Conservation (phyloP, 225 moss, liverwort and hornwort genomes). For the Rhytidiadelphus loreus region DNA sequence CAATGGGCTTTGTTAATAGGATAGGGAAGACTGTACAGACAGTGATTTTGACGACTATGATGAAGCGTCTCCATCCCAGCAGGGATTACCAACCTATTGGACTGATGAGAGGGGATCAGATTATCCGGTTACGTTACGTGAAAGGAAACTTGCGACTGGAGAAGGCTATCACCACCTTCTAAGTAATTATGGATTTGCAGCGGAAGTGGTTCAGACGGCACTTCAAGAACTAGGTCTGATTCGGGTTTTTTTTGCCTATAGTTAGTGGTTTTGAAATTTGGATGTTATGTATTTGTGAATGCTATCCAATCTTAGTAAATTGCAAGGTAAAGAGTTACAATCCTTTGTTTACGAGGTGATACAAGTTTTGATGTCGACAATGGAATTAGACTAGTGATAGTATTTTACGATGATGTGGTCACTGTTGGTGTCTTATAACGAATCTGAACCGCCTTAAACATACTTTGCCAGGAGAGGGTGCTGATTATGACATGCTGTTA, state of each 20-base stretch:
- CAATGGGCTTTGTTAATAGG: constrained; percentile 2
- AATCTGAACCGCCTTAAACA: neutral
- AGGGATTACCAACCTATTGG: neutral
- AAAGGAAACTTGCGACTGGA: neutral
- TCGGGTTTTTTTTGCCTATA: neutral
- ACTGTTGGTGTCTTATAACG: neutral
- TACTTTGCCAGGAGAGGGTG: constrained; percentile 16
- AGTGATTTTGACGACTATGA: constrained; percentile 3
- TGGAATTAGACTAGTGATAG: neutral
- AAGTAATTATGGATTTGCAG: constrained; percentile 15
- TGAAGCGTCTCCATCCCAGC: neutral
- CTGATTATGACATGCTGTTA: constrained; percentile 15
- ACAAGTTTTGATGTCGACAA: neutral
- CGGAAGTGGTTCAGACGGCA: constrained; percentile 11
- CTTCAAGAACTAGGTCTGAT: constrained; percentile 27
- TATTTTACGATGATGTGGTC: neutral
- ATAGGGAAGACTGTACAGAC: neutral
- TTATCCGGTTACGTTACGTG: neutral
- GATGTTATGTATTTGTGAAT: neutral
- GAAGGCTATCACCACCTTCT: constrained; percentile 1
- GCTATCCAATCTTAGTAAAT: neutral
- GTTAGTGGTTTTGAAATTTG: neutral
- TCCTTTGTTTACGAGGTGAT: neutral
- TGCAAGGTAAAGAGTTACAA: neutral
- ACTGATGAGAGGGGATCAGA: neutral